These are phyloP conservation scores for Acacia concinna DNA, from an alignment of 331 rosid species.

Conservation along the genomic window DNA sequence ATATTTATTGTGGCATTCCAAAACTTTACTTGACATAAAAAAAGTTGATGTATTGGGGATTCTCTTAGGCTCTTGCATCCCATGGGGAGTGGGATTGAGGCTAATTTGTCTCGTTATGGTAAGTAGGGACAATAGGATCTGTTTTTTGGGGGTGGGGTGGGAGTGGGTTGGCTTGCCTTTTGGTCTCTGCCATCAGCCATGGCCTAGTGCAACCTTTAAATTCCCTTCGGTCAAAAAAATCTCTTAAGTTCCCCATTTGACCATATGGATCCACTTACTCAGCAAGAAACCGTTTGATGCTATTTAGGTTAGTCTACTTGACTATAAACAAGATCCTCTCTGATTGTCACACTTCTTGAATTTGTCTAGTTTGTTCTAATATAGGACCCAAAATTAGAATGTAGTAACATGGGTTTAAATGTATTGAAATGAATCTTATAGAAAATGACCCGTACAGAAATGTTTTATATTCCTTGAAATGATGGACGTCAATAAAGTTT, in stretches of 20 bases:
- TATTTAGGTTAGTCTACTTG: neutral
- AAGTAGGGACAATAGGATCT: neutral
- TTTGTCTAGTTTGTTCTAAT: neutral
- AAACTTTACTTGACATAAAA: neutral
- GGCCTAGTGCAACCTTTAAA: neutral
- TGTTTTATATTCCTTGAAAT: neutral
- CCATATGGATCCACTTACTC: neutral
- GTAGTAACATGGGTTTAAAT: neutral
- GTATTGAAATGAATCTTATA: neutral
- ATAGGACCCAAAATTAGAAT: neutral
- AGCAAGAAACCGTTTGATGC: neutral
- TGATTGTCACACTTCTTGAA: neutral
- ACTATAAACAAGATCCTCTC: neutral
- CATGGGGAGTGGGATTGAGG: neutral
- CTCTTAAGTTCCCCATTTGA: neutral
- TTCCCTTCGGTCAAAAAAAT: no score
- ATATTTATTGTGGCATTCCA: neutral
- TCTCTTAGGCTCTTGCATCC: neutral
- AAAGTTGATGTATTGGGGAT: neutral
- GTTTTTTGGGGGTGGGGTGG: neutral
- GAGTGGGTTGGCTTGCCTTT: neutral
- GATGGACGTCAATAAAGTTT: neutral
- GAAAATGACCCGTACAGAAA: neutral
- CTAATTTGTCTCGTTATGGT: neutral
- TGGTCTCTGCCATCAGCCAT: neutral